These are phyloP conservation scores for Verticillium dahliae DNA, from an alignment of 2,329 filamentous ascomycete genomes.

Conservation along the genomic window DNA sequence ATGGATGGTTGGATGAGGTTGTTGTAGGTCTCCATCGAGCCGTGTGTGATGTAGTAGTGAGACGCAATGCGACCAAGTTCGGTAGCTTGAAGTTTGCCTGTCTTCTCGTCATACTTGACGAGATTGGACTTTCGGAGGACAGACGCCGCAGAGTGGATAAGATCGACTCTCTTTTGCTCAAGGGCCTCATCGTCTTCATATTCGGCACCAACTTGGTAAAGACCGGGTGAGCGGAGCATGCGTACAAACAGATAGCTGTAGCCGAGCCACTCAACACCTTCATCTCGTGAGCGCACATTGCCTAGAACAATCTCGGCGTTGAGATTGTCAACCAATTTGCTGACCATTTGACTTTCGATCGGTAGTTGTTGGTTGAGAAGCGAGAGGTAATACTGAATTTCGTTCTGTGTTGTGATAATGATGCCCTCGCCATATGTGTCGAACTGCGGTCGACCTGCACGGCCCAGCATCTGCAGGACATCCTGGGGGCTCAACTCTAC, in stretches of 20 bases:
- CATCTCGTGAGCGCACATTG: slow-evolving; percentile 84
- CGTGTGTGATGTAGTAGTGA: slow-evolving; percentile 96
- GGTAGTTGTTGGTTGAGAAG: slow-evolving; percentile 94
- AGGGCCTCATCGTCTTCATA: slow-evolving; percentile 88
- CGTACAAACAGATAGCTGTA: slow-evolving; percentile 98
- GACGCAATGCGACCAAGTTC: slow-evolving; percentile 94
- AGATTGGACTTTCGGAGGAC: slow-evolving; percentile 83
- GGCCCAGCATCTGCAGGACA: slow-evolving; percentile 96
- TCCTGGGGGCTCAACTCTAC: slow-evolving; percentile 96
- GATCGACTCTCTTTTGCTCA: slow-evolving; percentile 95
- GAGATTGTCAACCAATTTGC: slow-evolving; percentile 87
- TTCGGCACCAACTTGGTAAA: slow-evolving; percentile 93
- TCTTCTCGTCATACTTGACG: slow-evolving; percentile 92
- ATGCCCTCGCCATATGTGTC: slow-evolving; percentile 98
- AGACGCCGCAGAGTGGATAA: slow-evolving; percentile 87
- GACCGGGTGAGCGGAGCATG: slow-evolving; percentile 89
- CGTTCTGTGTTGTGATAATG: slow-evolving; percentile 91
- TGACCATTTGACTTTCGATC: slow-evolving; percentile 93
- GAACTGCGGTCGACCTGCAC: slow-evolving; percentile 92
- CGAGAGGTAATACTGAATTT: slow-evolving; percentile 96
- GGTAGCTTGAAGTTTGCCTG: slow-evolving; percentile 80
- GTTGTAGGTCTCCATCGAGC: slow-evolving; percentile 96
- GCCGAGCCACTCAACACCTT: slow-evolving; percentile 97
- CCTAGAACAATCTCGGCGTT: slow-evolving; percentile 95
- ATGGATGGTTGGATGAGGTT: slow-evolving; percentile 90